Percentiles rank a stretch among this genome's conserved stretches.
Evolutionary conservation across 2,329 filamentous ascomycete species (phyloP).

Genomic region (Xylaria multiplex): DNA sequence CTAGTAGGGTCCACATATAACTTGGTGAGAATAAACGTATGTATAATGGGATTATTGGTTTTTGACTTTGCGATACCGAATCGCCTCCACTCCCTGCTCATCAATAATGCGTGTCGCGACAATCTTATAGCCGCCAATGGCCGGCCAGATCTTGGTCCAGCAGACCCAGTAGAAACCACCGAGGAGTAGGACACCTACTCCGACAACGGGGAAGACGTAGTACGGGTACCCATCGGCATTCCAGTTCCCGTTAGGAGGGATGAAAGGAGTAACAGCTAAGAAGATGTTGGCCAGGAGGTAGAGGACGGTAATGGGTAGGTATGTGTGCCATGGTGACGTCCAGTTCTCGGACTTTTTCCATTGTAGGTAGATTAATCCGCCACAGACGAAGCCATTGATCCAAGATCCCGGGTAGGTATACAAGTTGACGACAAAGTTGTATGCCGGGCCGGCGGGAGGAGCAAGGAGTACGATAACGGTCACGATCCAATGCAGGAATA

Average conservation of each 20-base stretch:
- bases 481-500: constrained; percentile 73
- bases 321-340: constrained; percentile 63
- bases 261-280: constrained; percentile 63
- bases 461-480: constrained; percentile 73
- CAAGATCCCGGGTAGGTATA: constrained; percentile 64
- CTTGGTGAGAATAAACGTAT: neutral
- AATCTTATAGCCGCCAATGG: constrained; percentile 60
- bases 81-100: constrained; percentile 49
- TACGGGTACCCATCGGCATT: constrained; percentile 63
- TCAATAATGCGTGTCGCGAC: constrained; percentile 56
- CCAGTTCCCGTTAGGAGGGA: constrained; percentile 61
- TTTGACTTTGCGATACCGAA: constrained; percentile 47
- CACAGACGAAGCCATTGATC: constrained; percentile 63
- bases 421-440: constrained; percentile 72
- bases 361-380: constrained; percentile 63
- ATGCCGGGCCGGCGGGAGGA: constrained; percentile 73
- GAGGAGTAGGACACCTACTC: constrained; percentile 60
- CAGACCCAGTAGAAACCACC: constrained; percentile 63
- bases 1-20: neutral
- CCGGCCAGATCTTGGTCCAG: constrained; percentile 63
- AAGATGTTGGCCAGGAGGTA: constrained; percentile 64
- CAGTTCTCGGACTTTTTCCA: constrained; percentile 61
- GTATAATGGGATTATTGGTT: constrained; percentile 35
- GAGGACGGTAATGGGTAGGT: constrained; percentile 58
- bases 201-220: constrained; percentile 66